These are phyloP conservation scores for Naganishia sp. DNA, from an alignment of 1,284 basidiomycete genomes.

Conservation along the genomic window DNA sequence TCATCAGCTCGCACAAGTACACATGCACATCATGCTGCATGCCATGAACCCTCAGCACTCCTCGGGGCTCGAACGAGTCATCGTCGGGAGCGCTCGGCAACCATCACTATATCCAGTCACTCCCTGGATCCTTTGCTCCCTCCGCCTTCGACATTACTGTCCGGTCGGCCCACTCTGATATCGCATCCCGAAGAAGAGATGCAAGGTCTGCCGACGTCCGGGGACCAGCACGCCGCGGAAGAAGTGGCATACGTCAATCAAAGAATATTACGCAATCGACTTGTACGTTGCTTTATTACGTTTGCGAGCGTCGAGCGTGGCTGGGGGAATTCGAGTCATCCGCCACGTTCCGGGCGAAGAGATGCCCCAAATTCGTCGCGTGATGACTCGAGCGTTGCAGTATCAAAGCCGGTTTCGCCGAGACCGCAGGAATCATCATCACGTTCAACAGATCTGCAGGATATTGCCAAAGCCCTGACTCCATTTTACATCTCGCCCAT, in stretches of 20 bases:
- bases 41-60: neutral
- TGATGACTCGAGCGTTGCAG: neutral
- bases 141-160: neutral
- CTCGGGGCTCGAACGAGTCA: neutral
- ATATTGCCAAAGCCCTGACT: constrained; percentile 26
- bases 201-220: neutral
- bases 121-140: neutral
- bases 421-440: neutral
- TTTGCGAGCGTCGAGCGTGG: constrained; percentile 11
- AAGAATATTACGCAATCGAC: constrained; percentile 11
- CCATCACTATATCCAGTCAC: constrained; percentile 17
- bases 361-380: neutral
- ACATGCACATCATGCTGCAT: neutral
- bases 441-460: constrained; percentile 6
- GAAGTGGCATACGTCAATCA: constrained; percentile 15
- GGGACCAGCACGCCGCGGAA: neutral
- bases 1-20: constrained; percentile 17
- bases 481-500: constrained; percentile 54
- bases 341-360: neutral
- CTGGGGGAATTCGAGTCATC: neutral
- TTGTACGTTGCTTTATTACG: constrained; percentile 31
- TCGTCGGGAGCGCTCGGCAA: constrained; percentile 22
- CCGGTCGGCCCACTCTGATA: neutral
- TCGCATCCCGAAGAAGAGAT: constrained; percentile 3
- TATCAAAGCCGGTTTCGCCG: neutral